Base-by-base conservation (phyloP, 176 grass and related monocot species). In the Eragrostis nindensis region DNA sequence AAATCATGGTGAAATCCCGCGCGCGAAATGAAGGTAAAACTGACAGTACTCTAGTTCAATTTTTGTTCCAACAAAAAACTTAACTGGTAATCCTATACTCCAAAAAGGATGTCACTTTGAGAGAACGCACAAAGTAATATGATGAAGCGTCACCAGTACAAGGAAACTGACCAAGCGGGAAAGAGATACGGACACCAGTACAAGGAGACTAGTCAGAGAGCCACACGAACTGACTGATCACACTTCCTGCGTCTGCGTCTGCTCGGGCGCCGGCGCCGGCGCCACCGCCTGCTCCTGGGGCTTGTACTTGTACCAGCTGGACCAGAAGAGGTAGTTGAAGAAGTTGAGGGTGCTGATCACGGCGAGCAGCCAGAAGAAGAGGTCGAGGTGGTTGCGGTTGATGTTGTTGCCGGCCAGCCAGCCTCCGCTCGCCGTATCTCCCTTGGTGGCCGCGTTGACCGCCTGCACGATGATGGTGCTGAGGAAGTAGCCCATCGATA, bases 281-380 rank as follows among this genome's bases (percentile, higher is more conserved):
- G 0, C 62, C 3, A 7, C n/a, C 6, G 25, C 62, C 54, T 61
- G 13, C 3, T 71, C 71, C 41, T 78, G 78, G 10, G 68, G 43
- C 71, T 64, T 86, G 57, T 90, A 90, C 25, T 76, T 71, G 74
- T 93, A 97, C 90, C 85, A 90, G 44, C 64, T 91, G 11, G 94
- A 66, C 89, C 91, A 89, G 64, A 83, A 91, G 5, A 93, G 70
- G 52, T 91, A 93, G 77, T 91, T 93, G 46, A 93, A 70, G 40
- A 92, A 89, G 74, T 93, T 97, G 66, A 87, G 50, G 60, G 81
- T 78, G 88, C 93, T 97, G 29, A 97, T 85, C 45, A 80, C 90
- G 66, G 86, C 83, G 63, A 97, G 88, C 47, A 93, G 75, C 93
- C 93, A 97, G 81, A 87, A 93, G 88, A 97, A 97, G 83, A 86